A percentile compares a stretch with the other conserved stretches of the same genome.
Evolutionary conservation across 2,329 filamentous ascomycete genomes (phyloP).

Genomic region (Ambrosiella cleistominuta): DNA sequence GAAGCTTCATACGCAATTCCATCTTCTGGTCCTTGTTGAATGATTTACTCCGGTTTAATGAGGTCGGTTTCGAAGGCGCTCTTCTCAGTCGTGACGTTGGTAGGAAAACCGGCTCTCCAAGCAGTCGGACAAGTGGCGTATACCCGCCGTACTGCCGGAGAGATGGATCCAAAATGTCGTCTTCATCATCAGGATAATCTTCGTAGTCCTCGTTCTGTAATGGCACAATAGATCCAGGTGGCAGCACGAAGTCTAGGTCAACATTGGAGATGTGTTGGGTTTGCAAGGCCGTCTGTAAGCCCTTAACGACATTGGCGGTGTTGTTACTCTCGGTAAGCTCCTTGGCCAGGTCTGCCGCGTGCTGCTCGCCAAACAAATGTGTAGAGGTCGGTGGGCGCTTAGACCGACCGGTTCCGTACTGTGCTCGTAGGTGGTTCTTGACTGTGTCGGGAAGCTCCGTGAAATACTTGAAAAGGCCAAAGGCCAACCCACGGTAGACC

Average conservation of each 20-base stretch:
- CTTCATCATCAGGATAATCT: conserved; percentile 42
- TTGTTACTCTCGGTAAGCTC: conserved; percentile 72
- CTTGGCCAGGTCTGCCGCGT: conserved; percentile 79
- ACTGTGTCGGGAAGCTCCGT: conserved; percentile 62
- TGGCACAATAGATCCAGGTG: conserved; percentile 56
- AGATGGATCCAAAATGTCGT: conserved; percentile 46
- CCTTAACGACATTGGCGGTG: conserved; percentile 50
- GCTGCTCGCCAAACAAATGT: conserved; percentile 72
- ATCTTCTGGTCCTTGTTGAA: conserved; percentile 72
- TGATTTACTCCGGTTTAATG: conserved; percentile 57
- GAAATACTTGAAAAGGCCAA: conserved; percentile 90
- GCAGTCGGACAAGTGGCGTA: conserved; percentile 54
- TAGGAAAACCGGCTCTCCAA: conserved; percentile 72
- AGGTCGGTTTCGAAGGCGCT: conserved; percentile 71
- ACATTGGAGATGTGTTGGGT: conserved; percentile 71
- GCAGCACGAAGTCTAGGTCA: conserved; percentile 75
- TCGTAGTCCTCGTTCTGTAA: conserved; percentile 41
- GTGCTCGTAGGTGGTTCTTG: conserved; percentile 50
- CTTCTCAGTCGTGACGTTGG: conserved; percentile 71
- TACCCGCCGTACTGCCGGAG: conserved; percentile 60
- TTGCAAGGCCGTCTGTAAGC: conserved; percentile 58
- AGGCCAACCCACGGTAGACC: conserved; percentile 74
- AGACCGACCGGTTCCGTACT: conserved; percentile 26
- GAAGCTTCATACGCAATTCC: conserved; percentile 71
- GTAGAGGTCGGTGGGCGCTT: conserved; percentile 41